A percentile compares a stretch with the other conserved stretches of the same genome.
These are phyloP conservation scores for Catharanthus roseus DNA, from an alignment of 257 asterid species.

Conservation along the genomic window DNA sequence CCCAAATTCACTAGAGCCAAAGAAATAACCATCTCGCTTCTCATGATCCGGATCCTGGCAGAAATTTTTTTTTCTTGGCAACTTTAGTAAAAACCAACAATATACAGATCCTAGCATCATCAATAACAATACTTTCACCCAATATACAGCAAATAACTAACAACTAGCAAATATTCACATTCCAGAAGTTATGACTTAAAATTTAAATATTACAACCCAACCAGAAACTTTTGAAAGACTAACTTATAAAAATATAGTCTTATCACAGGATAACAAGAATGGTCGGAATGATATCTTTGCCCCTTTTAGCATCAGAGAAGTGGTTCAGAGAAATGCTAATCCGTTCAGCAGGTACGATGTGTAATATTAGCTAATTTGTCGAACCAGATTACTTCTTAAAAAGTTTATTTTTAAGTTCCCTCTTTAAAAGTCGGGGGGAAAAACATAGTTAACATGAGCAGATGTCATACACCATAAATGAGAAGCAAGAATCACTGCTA, in stretches of 20 bases:
- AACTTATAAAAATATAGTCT: too few relatives aligned
- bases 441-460: neutral
- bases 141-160: neutral
- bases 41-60: constrained; percentile 62
- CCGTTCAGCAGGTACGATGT: neutral
- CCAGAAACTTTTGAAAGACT: neutral
- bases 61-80: constrained; percentile 4
- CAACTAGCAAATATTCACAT: neutral
- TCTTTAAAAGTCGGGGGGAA: neutral
- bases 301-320: neutral
- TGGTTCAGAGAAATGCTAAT: neutral
- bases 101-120: constrained; percentile 2
- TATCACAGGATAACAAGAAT: neutral
- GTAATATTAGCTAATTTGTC: neutral
- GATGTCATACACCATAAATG: neutral
- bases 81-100: constrained; percentile 2
- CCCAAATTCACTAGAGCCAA: constrained; percentile 64
- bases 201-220: neutral
- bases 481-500: neutral
- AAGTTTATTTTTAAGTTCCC: neutral
- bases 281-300: neutral
- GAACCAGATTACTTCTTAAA: neutral
- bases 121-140: neutral
- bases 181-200: neutral
- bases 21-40: constrained; percentile 66